Evolutionary conservation across 1,139 yeast species (phyloP).

Genomic region (Casaregolazyma lundiana): DNA sequence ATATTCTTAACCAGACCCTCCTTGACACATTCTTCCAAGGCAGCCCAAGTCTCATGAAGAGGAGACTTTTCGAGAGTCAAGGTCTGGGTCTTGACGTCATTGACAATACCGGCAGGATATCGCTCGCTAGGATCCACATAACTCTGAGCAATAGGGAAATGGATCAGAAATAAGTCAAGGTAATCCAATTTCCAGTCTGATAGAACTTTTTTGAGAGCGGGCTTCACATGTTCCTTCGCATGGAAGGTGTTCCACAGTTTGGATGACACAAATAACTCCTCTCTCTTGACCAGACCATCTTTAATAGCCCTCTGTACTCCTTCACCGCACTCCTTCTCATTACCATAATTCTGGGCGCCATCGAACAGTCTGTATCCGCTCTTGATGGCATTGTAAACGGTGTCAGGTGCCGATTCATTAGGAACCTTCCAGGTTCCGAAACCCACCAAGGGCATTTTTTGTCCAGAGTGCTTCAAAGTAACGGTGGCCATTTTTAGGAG

Average conservation of each 20-base stretch:
- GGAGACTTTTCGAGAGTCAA: no score
- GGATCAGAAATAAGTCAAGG: constrained; percentile 63
- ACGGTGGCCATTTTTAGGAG: constrained; percentile 20
- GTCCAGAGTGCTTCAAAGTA: constrained; percentile 34
- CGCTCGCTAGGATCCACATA: constrained; percentile 18
- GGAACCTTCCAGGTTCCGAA: constrained; percentile 48
- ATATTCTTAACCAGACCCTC: constrained; percentile 51
- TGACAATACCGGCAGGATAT: constrained; percentile 25
- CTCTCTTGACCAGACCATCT: constrained; percentile 41
- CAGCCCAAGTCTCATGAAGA: constrained; percentile 46
- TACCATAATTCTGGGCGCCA: constrained; percentile 40
- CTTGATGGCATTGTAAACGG: constrained; percentile 42
- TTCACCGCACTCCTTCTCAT: constrained; percentile 39
- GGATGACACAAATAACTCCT: constrained; percentile 69
- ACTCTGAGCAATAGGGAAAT: constrained; percentile 54
- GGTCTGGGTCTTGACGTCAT: no score
- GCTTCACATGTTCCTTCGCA: constrained; percentile 48
- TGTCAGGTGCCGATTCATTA: constrained; percentile 37
- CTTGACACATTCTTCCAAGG: constrained; percentile 42
- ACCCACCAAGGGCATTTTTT: constrained; percentile 45
- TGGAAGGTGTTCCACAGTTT: constrained; percentile 81
- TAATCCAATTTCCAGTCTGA: constrained; percentile 60
- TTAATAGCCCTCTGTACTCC: constrained; percentile 38
- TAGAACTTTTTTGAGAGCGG: constrained; percentile 55
- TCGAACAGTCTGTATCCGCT: constrained; percentile 43